Percentiles rank a stretch among this genome's conserved stretches.
phyloP scores from a whole-genome alignment of 495 filamentous ascomycete genomes.

The Talaromyces stipitatus region DNA sequence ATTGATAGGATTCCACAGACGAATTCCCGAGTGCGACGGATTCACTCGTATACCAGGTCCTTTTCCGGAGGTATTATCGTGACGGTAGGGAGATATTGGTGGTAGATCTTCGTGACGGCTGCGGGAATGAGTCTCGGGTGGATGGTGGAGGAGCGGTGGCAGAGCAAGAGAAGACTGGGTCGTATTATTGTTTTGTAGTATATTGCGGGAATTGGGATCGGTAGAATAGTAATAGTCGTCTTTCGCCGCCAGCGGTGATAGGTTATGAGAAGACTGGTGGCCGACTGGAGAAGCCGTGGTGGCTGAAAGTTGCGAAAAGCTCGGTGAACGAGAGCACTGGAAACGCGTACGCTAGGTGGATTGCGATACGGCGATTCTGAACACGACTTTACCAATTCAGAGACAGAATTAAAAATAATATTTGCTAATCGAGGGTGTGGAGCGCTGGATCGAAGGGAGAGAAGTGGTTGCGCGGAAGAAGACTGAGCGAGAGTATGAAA shows the following conservation, averaged over 20 bases:
- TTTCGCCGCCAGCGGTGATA: slow-evolving; percentile 29
- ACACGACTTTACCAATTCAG: neutral
- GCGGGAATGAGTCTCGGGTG: slow-evolving; percentile 14
- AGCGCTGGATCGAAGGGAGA: neutral
- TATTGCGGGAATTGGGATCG: neutral
- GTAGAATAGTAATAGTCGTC: slow-evolving; percentile 1
- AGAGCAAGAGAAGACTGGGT: slow-evolving; percentile 5
- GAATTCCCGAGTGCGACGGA: neutral
- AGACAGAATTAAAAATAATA: neutral
- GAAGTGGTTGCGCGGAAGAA: neutral
- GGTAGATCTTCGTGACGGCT: slow-evolving; percentile 17
- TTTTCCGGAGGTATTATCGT: slow-evolving; percentile 11
- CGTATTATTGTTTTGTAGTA: neutral
- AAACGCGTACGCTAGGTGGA: neutral
- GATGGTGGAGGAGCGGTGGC: slow-evolving; percentile 2
- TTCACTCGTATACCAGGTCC: slow-evolving; percentile 9
- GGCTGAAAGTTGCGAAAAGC: slow-evolving; percentile 7
- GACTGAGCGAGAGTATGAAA: neutral
- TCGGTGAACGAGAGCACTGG: neutral
- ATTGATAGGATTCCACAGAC: slow-evolving; percentile 34
- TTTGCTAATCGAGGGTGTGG: neutral
- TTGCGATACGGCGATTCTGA: neutral
- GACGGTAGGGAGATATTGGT: slow-evolving; percentile 18
- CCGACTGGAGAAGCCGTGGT: slow-evolving; percentile 30
- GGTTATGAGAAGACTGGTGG: slow-evolving; percentile 12